Evolutionary conservation across 129 eudicot genomes (phyloP).

Genomic region (Deinandra increscens): DNA sequence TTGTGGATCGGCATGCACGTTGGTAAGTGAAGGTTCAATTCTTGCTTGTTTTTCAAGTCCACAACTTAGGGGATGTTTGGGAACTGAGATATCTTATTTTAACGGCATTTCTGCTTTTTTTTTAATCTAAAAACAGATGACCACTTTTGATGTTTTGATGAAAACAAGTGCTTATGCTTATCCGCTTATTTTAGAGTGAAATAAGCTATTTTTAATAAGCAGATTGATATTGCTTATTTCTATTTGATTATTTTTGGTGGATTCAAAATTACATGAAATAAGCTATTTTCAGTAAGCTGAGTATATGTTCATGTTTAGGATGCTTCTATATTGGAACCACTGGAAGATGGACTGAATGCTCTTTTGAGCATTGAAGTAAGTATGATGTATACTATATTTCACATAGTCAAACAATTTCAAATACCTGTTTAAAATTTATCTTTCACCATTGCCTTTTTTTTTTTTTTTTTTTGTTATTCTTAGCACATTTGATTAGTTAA

Average conservation of each 20-base stretch:
- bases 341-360: conserved; percentile 94
- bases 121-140: not conserved
- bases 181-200: not conserved
- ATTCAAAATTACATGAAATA: not conserved
- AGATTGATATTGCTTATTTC: not conserved
- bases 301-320: conserved; percentile 50
- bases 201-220: not conserved
- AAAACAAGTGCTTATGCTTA: not conserved
- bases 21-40: conserved; percentile 44
- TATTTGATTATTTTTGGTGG: not conserved
- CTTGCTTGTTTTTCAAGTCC: not conserved
- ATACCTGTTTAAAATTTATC: conserved; percentile 7
- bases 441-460: not conserved
- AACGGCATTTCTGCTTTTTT: not conserved
- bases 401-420: not conserved
- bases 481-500: not conserved
- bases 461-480: not conserved
- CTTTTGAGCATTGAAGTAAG: conserved; percentile 93
- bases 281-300: not conserved
- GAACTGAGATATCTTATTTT: not conserved
- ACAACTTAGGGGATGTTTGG: conserved; percentile 6
- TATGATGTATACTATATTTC: conserved; percentile 14
- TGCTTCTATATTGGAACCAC: conserved; percentile 56
- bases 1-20: conserved; percentile 59
- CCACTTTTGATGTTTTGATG: not conserved